phyloP scores from a whole-genome alignment of 495 filamentous ascomycete species.

The Lasiosphaeria miniovina region DNA sequence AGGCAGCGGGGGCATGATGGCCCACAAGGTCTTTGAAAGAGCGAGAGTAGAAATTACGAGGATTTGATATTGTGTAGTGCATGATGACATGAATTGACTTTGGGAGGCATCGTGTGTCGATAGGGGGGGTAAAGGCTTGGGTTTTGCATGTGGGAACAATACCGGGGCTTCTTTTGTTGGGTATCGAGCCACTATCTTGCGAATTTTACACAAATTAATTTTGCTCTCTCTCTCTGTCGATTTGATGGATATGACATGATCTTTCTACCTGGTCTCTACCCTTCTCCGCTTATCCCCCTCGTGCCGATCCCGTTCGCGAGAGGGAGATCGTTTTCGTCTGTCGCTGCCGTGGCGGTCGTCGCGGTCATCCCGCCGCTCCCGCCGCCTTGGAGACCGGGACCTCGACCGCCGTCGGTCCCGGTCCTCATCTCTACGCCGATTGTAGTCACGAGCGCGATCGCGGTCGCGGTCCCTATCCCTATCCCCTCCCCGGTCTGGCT shows the following conservation, averaged over 20 bases:
- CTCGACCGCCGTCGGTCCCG: slow-evolving; percentile 26
- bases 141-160: neutral
- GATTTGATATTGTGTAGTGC: slow-evolving; percentile 51
- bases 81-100: slow-evolving; percentile 2
- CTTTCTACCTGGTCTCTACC: slow-evolving; percentile 44
- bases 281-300: slow-evolving; percentile 64
- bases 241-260: neutral
- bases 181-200: neutral
- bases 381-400: slow-evolving; percentile 17
- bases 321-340: slow-evolving; percentile 61
- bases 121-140: neutral
- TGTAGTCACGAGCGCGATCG: slow-evolving; percentile 13
- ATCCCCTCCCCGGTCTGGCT: slow-evolving; percentile 27
- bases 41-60: slow-evolving; percentile 79
- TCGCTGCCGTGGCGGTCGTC: slow-evolving; percentile 47
- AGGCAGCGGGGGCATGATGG: slow-evolving; percentile 51
- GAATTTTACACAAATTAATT: neutral
- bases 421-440: slow-evolving; percentile 18
- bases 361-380: slow-evolving; percentile 14
- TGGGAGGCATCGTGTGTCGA: neutral
- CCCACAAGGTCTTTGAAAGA: slow-evolving; percentile 75
- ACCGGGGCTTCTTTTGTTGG: neutral
- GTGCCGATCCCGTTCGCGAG: slow-evolving; percentile 56
- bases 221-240: no score
- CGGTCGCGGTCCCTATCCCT: slow-evolving; percentile 32